phyloP scores from a whole-genome alignment of 163 green algal genomes.

The Prototheca wickerhamii region DNA sequence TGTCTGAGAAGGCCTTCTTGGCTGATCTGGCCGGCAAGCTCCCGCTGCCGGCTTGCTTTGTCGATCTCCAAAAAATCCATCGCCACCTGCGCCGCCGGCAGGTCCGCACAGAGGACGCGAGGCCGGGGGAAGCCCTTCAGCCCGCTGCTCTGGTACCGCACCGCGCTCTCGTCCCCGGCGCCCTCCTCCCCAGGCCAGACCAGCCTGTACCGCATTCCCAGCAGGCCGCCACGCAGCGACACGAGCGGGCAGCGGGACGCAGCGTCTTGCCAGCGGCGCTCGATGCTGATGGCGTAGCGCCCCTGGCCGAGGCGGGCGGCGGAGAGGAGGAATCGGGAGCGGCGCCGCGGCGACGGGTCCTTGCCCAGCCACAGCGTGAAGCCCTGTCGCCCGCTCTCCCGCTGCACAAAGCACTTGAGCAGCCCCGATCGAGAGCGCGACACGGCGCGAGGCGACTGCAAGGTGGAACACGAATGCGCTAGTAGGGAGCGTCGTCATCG shows the following conservation, averaged over 20 bases:
- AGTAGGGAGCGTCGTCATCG: too few relatives aligned
- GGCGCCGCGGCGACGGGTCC: background rate
- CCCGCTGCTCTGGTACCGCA: conserved; percentile 31
- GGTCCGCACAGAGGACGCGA: conserved; percentile 15
- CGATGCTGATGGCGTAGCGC: conserved; percentile 12
- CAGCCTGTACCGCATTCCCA: conserved; percentile 13
- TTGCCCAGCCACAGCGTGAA: conserved; percentile 24
- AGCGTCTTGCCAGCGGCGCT: conserved; percentile 11
- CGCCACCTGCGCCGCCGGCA: conserved; percentile 4
- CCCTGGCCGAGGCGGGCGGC: too few relatives aligned
- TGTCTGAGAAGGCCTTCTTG: background rate
- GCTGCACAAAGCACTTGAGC: conserved; percentile 28
- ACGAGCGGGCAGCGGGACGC: conserved; percentile 12
- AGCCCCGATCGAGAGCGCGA: conserved; percentile 19
- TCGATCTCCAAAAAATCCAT: background rate
- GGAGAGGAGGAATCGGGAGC: background rate
- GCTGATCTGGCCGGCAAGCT: background rate
- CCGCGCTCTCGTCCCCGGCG: conserved; percentile 1
- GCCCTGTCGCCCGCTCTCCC: conserved; percentile 12
- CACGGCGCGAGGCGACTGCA: conserved; percentile 16
- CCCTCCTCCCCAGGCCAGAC: background rate
- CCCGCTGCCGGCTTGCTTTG: background rate
- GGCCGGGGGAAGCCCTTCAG: conserved; percentile 44
- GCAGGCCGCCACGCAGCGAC: conserved; percentile 19
- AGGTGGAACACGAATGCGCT: too few relatives aligned